These are phyloP conservation scores for Xylariaceae sp. DNA, from an alignment of 2,329 filamentous ascomycete genomes.

Conservation along the genomic window DNA sequence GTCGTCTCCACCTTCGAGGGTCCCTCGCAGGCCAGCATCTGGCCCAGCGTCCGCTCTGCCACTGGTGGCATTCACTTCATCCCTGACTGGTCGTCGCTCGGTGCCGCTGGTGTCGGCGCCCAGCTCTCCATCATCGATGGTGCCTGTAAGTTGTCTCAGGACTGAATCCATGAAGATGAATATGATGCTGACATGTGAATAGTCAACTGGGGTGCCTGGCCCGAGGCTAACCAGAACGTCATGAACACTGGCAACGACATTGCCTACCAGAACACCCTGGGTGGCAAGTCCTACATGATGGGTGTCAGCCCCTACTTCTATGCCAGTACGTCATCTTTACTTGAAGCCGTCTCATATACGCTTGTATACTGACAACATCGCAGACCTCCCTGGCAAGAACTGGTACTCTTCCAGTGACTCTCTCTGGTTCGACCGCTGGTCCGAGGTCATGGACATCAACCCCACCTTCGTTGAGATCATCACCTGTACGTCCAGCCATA, in stretches of 20 bases:
- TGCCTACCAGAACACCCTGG: slow-evolving; percentile 35
- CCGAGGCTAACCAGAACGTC: slow-evolving; percentile 34
- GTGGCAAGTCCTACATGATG: slow-evolving; percentile 47
- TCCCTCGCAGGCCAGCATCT: slow-evolving; percentile 38
- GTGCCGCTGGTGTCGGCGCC: slow-evolving; percentile 31
- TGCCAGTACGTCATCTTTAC: slow-evolving; percentile 28
- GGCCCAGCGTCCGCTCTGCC: slow-evolving; percentile 36
- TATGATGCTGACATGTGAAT: slow-evolving; percentile 15
- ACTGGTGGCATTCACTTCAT: slow-evolving; percentile 39
- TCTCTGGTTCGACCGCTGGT: slow-evolving; percentile 53
- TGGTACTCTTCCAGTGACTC: slow-evolving; percentile 51
- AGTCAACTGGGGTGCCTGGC: slow-evolving; percentile 49
- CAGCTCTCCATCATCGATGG: slow-evolving; percentile 28
- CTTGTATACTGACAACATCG: slow-evolving; percentile 1
- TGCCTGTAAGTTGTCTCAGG: slow-evolving; percentile 25
- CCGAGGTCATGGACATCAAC: slow-evolving; percentile 44
- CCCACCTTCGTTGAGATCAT: slow-evolving; percentile 52
- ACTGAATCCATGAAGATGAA: background rate
- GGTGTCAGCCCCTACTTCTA: slow-evolving; percentile 39
- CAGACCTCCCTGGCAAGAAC: slow-evolving; percentile 45
- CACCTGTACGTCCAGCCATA: slow-evolving; percentile 37
- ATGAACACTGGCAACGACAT: slow-evolving; percentile 38
- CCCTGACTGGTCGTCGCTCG: slow-evolving; percentile 44
- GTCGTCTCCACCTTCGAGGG: slow-evolving; percentile 52
- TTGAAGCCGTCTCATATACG: background rate